phyloP scores from a whole-genome alignment of 495 filamentous ascomycete species.

The Coniosporium apollinis region DNA sequence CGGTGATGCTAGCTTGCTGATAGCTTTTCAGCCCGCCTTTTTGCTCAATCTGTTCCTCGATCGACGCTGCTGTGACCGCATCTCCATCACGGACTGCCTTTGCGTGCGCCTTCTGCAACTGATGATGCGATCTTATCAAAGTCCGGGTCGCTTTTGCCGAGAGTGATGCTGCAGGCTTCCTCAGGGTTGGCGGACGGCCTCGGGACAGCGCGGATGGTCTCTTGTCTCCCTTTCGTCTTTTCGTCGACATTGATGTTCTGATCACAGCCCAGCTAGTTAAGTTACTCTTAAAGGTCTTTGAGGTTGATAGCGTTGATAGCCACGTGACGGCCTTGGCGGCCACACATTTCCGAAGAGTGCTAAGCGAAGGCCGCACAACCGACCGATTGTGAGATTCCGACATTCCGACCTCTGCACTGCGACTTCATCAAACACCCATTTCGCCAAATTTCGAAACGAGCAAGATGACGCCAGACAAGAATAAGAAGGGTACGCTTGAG shows the following conservation, averaged over 20 bases:
- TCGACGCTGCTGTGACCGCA: constrained; percentile 29
- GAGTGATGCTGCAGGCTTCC: constrained; percentile 31
- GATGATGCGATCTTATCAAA: constrained; percentile 73
- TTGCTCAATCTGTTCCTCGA: constrained; percentile 43
- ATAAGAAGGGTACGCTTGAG: no score
- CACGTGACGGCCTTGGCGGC: no score
- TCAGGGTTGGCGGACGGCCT: constrained; percentile 44
- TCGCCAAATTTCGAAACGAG: no score
- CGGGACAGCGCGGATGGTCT: constrained; percentile 40
- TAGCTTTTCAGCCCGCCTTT: constrained; percentile 72
- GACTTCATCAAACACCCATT: no score
- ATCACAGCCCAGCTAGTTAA: not conserved
- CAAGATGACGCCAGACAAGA: no score
- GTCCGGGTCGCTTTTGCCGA: constrained; percentile 65
- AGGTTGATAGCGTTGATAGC: no score
- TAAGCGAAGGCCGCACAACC: no score
- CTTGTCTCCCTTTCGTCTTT: constrained; percentile 20
- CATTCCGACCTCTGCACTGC: no score
- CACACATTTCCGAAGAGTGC: no score
- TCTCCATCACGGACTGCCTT: constrained; percentile 53
- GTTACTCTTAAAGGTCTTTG: constrained; percentile 6
- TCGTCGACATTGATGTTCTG: constrained; percentile 28
- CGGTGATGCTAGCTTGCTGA: constrained; percentile 75
- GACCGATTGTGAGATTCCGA: no score
- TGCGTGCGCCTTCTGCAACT: constrained; percentile 57